Percentiles rank a stretch among this genome's conserved stretches.
These are phyloP conservation scores for Senecio squalidus DNA, from an alignment of 140 eudicot species.

Conservation along the genomic window DNA sequence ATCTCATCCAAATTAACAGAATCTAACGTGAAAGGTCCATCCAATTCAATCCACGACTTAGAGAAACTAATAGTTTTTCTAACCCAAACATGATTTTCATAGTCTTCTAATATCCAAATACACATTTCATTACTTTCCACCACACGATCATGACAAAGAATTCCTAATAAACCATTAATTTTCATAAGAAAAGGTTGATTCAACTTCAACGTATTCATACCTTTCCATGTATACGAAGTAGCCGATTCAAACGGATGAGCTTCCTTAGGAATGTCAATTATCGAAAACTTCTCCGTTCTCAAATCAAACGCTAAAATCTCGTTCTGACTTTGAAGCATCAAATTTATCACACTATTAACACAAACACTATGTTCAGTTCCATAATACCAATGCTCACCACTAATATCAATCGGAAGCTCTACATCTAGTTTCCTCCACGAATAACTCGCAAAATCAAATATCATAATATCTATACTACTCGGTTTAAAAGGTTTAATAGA, in stretches of 20 bases:
- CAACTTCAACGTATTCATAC: not conserved
- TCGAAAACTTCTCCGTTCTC: not conserved
- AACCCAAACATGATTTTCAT: not conserved
- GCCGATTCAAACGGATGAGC: not conserved
- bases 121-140: not conserved
- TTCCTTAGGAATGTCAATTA: not conserved
- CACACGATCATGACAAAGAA: conserved; percentile 1
- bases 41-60: not conserved
- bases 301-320: conserved; percentile 12
- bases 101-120: not conserved
- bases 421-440: not conserved
- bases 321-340: not conserved
- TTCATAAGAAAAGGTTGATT: not conserved
- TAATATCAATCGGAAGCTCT: not conserved
- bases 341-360: not conserved
- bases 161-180: not conserved
- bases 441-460: not conserved
- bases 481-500: not conserved
- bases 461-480: not conserved
- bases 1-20: not conserved
- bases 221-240: not conserved
- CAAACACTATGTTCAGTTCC: not conserved
- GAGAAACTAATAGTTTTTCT: not conserved
- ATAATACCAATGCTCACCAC: not conserved
- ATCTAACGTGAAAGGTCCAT: not conserved